Conservation (phyloP, 345 rosid genomes). For the thale cress (Arabidopsis thaliana) region TAIR10.1 NC_003070.9:27841501-27842000, state of each 20-base stretch:
- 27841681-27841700: conserved; percentile 96
- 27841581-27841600: conserved; percentile 85
- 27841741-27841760: conserved; percentile 72
- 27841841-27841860: conserved; percentile 36
- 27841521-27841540: conserved; percentile 84
- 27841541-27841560: conserved; percentile 77
- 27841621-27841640: conserved; percentile 97
- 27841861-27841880: conserved; percentile 50
- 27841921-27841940: conserved; percentile 6
- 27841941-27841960: neutral
- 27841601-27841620: conserved; percentile 94
- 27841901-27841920: conserved; percentile 17
- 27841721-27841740: conserved; percentile 97
- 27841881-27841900: conserved; percentile 65
- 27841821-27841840: conserved; percentile 40
- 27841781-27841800: conserved; percentile 50
- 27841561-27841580: conserved; percentile 82
- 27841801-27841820: conserved; percentile 46
- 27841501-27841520: conserved; percentile 72
- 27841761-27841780: conserved; percentile 60
- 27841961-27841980: conserved; percentile 16
- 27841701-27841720: conserved; percentile 97
- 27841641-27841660: conserved; percentile 98
- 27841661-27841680: conserved; percentile 79
- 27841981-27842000: conserved; percentile 37